Evolutionary conservation across 2,329 filamentous ascomycete species (phyloP), one percentile per base, ranked within the genome.

Genomic region (Talaromyces marneffei): DNA sequence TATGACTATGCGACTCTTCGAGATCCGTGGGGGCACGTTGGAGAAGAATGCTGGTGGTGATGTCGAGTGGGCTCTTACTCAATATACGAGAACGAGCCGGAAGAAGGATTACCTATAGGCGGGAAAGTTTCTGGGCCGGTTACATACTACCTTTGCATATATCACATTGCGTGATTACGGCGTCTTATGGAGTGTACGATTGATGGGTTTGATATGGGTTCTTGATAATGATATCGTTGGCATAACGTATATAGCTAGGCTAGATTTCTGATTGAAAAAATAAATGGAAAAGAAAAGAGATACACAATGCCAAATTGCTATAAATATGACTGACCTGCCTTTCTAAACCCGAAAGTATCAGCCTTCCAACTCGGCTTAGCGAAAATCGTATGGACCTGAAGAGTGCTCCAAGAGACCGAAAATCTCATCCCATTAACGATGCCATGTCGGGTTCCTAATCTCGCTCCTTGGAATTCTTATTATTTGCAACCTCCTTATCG

Each of bases 1-100:
- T 61, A 96, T 97, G 91, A 96, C 92, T n/a, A 94, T 97, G 91
- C 83, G 91, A 67, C 80, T 92, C 58, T 99, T 97, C 72, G 91
- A 97, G 78, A 96, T 99, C 64, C 84, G 92, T 52, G 88, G 88
- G 58, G 93, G 94, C 16, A 96, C 93, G 3, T 79, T 97, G 63
- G 94, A 97, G 72, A 96, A 79, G 64, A 75, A 92, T 71, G 95
- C 95, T 75, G 90, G 95, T 67, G 93, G 93, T 3, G 94, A 99
- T 76, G 87, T 95, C 4, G 94, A 99, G 77, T 99, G 94, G 94
- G 89, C 94, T 65, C 81, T 99, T 65, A 95, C 91, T 64, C 93
- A 97, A 72, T 99, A 96, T 75, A 99, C 93, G 8, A 83, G 94
- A 67, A 97, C 93, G 14, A 88, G 89, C 69, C 87, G 87, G 78